These are phyloP conservation scores for Saccharomyces hybrid DNA, from an alignment of 1,139 yeast genomes.

Conservation along the genomic window DNA sequence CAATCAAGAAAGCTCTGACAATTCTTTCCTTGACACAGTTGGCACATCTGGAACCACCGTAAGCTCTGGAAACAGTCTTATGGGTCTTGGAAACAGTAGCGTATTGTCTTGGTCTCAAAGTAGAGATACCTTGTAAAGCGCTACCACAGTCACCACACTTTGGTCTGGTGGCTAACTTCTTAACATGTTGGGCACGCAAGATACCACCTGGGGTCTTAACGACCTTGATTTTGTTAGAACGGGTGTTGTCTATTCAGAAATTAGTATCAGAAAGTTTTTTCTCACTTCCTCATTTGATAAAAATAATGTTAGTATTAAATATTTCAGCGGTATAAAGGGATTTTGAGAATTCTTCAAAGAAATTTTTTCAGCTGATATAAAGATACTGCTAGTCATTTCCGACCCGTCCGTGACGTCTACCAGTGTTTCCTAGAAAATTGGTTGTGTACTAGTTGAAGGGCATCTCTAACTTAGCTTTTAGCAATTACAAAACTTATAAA, in stretches of 20 bases:
- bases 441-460: not conserved
- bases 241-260: constrained; percentile 73
- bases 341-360: not conserved
- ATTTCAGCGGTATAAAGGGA: not conserved
- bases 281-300: not conserved
- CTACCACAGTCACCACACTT: constrained; percentile 98
- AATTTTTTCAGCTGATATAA: not conserved
- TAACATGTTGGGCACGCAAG: constrained; percentile 93
- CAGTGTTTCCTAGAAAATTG: not conserved
- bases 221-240: constrained; percentile 97
- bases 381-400: not conserved
- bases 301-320: not conserved
- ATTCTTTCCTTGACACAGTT: constrained; percentile 98
- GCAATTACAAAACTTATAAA: not conserved
- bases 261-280: not conserved
- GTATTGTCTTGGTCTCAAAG: constrained; percentile 97
- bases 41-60: constrained; percentile 99
- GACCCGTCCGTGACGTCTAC: not conserved
- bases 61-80: constrained; percentile 98
- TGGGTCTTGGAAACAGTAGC: constrained; percentile 91
- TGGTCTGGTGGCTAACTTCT: constrained; percentile 91
- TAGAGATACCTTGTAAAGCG: constrained; percentile 83
- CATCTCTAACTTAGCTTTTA: not conserved
- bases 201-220: constrained; percentile 99
- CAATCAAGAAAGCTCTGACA: constrained; percentile 97